Conservation (phyloP, 2,329 filamentous ascomycete genomes). For the Cordyceps fumosorosea region DNA sequence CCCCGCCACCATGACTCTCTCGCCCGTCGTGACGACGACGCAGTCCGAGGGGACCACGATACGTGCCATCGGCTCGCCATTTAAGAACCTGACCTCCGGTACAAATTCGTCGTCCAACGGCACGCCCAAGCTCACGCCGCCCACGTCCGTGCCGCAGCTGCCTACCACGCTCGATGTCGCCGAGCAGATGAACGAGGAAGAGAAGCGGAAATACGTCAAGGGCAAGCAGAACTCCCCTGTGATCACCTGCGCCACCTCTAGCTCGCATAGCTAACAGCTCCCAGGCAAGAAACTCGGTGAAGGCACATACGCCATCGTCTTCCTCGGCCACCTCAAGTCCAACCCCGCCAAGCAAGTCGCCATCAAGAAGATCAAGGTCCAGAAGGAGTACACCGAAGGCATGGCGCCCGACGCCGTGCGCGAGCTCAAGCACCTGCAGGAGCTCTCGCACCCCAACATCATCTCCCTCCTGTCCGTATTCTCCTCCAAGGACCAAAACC, state of each 20-base stretch:
- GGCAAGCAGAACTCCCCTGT: slow-evolving; percentile 42
- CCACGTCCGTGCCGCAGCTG: slow-evolving; percentile 23
- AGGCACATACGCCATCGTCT: slow-evolving; percentile 95
- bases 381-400: slow-evolving; percentile 81
- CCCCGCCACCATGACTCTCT: slow-evolving; percentile 35
- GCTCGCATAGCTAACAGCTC: background rate
- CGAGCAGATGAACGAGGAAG: slow-evolving; percentile 76
- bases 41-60: slow-evolving; percentile 24
- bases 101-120: slow-evolving; percentile 37
- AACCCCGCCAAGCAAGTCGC: slow-evolving; percentile 73
- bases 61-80: slow-evolving; percentile 35
- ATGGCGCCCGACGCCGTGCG: slow-evolving; percentile 92
- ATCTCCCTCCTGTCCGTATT: slow-evolving; percentile 90
- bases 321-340: slow-evolving; percentile 70
- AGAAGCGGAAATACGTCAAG: slow-evolving; percentile 86
- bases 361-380: slow-evolving; percentile 88
- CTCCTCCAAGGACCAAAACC: slow-evolving; percentile 91
- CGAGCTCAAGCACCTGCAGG: slow-evolving; percentile 91
- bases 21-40: slow-evolving; percentile 37
- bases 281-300: slow-evolving; percentile 85
- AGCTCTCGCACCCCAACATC: slow-evolving; percentile 91
- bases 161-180: slow-evolving; percentile 51
- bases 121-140: slow-evolving; percentile 33
- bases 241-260: no score
- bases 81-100: slow-evolving; percentile 33